Evolutionary conservation across 2,329 filamentous ascomycete species (phyloP).

Genomic region (Xylaria sp.): DNA sequence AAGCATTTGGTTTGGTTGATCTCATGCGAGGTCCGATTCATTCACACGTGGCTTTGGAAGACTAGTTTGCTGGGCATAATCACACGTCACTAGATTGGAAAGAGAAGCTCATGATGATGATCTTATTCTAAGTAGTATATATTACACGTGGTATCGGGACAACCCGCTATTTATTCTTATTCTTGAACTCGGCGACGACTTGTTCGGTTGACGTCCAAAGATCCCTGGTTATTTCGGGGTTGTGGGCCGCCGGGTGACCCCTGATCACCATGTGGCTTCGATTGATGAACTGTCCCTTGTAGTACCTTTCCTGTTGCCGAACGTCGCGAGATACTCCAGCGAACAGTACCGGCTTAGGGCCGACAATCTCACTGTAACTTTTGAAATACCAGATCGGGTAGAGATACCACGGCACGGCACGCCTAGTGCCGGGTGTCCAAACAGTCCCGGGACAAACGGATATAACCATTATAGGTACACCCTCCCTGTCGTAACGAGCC

Average conservation of each 20-base stretch:
- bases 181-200: slow-evolving; percentile 3
- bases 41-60: too few species aligned
- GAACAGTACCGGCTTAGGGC: slow-evolving; percentile 20
- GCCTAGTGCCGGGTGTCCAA: slow-evolving; percentile 22
- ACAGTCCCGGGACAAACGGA: slow-evolving; percentile 21
- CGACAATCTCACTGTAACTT: slow-evolving; percentile 18
- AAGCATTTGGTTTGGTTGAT: too few species aligned
- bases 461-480: slow-evolving; percentile 22
- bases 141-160: background rate
- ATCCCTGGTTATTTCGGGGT: slow-evolving; percentile 5
- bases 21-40: too few species aligned
- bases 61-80: background rate
- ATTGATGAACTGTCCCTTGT: slow-evolving; percentile 25
- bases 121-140: background rate
- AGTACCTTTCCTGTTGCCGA: slow-evolving; percentile 20
- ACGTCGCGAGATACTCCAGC: slow-evolving; percentile 15
- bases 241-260: slow-evolving; percentile 15
- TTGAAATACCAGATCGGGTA: slow-evolving; percentile 17
- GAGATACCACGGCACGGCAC: slow-evolving; percentile 19
- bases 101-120: background rate
- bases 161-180: slow-evolving; percentile 2
- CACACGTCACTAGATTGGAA: background rate
- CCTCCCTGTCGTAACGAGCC: slow-evolving; percentile 16
- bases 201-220: slow-evolving; percentile 17
- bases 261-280: slow-evolving; percentile 22